phyloP scores from a whole-genome alignment of 352 stramenopile species.

The Globisporangium cederbergense region DNA sequence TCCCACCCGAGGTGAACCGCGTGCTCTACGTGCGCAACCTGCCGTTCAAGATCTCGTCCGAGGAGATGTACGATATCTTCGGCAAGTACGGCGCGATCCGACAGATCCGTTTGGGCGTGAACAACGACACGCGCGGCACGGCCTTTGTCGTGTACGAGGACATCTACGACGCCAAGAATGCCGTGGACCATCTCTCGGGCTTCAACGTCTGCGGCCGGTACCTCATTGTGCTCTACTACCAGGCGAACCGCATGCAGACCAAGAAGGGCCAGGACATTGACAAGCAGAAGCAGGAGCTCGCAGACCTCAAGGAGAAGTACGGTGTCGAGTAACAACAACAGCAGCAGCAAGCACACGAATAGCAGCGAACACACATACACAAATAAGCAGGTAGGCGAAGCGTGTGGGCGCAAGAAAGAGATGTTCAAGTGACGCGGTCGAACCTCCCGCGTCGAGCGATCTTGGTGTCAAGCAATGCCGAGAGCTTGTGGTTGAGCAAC shows the following conservation, averaged over 20 bases:
- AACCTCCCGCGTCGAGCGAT: no score
- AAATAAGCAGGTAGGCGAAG: neutral
- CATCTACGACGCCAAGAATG: constrained; percentile 99
- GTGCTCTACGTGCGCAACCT: constrained; percentile 98
- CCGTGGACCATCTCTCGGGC: constrained; percentile 97
- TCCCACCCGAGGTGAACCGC: constrained; percentile 98
- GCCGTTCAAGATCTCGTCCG: constrained; percentile 97
- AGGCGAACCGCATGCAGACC: constrained; percentile 86
- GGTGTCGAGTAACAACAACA: constrained; percentile 55
- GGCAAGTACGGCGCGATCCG: constrained; percentile 99
- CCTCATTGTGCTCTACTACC: constrained; percentile 99
- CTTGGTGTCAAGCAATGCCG: no score
- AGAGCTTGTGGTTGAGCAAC: no score
- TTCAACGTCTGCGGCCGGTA: constrained; percentile 99
- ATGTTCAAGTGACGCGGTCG: neutral
- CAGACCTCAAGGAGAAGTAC: constrained; percentile 85
- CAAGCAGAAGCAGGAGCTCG: constrained; percentile 77
- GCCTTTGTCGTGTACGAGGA: constrained; percentile 99
- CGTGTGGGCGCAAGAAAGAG: neutral
- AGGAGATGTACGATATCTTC: constrained; percentile 99
- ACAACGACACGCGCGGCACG: constrained; percentile 95
- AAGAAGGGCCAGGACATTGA: constrained; percentile 48
- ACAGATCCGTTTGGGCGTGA: constrained; percentile 93
- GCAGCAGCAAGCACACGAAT: no score
- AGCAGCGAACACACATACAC: neutral